Evolutionary conservation across 176 grass and related monocot species (phyloP).

Genomic region (Musa beccarii): DNA sequence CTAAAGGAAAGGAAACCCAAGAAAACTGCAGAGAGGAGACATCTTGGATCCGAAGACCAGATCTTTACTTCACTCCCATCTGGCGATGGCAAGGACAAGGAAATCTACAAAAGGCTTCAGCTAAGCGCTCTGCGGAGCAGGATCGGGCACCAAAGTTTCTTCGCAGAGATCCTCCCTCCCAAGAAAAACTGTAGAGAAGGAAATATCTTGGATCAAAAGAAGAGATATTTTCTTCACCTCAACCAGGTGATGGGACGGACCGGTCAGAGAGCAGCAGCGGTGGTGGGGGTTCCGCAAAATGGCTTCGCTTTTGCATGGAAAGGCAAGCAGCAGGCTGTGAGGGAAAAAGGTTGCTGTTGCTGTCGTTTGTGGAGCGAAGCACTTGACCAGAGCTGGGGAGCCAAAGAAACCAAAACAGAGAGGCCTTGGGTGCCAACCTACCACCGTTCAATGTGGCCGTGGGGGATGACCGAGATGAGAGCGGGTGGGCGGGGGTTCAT

Average conservation of each 20-base stretch:
- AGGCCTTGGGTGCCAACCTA: too few relatives aligned
- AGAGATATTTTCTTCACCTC: neutral
- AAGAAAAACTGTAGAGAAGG: neutral
- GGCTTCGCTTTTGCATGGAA: constrained; percentile 2
- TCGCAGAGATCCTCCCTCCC: neutral
- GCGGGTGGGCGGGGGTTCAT: neutral
- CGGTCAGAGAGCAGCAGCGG: neutral
- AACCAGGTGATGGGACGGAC: neutral
- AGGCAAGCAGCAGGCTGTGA: neutral
- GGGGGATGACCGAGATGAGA: neutral
- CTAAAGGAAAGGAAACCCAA: too few relatives aligned
- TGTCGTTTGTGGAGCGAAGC: too few relatives aligned
- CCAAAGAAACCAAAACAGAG: neutral
- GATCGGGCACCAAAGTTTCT: neutral
- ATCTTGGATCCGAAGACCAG: too few relatives aligned
- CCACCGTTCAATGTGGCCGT: neutral
- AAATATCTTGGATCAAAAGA: neutral
- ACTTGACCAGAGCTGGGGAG: too few relatives aligned
- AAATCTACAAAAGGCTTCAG: too few relatives aligned
- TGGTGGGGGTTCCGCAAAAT: neutral
- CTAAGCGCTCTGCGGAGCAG: too few relatives aligned
- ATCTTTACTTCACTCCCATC: too few relatives aligned
- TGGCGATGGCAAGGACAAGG: too few relatives aligned
- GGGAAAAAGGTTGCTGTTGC: neutral
- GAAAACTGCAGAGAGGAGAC: too few relatives aligned